Conservation (phyloP, 1,139 yeast genomes). For the Blastobotrys petasosporus region DNA sequence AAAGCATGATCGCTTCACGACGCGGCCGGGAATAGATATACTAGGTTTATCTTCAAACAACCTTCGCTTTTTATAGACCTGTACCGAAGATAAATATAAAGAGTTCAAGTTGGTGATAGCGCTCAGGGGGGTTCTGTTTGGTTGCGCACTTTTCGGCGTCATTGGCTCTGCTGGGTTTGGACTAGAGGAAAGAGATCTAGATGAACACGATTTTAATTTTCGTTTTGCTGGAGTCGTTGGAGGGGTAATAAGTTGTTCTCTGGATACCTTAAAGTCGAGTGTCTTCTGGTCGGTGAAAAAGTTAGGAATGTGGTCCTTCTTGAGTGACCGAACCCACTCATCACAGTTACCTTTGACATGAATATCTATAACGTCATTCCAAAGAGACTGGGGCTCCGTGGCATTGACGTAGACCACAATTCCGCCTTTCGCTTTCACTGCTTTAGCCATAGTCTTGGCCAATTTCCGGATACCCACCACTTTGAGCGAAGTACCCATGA, state of each 20-base stretch:
- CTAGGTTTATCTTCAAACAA: no score
- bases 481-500: slow-evolving; percentile 71
- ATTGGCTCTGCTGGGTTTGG: background rate
- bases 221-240: slow-evolving; percentile 12
- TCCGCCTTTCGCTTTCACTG: slow-evolving; percentile 55
- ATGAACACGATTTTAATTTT: background rate
- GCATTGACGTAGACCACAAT: slow-evolving; percentile 59
- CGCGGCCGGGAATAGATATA: no score
- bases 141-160: background rate
- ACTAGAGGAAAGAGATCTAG: no score
- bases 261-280: slow-evolving; percentile 20
- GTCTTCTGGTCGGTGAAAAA: slow-evolving; percentile 53
- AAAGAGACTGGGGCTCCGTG: slow-evolving; percentile 36
- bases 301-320: slow-evolving; percentile 47
- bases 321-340: slow-evolving; percentile 55
- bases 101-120: background rate
- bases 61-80: background rate
- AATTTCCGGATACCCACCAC: slow-evolving; percentile 68
- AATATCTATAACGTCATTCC: slow-evolving; percentile 60
- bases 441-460: slow-evolving; percentile 52
- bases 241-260: slow-evolving; percentile 9
- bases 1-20: no score
- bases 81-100: background rate
- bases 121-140: no score
- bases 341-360: slow-evolving; percentile 81